Base-by-base conservation (phyloP, 768 basidiomycete genomes). In the Stropharia rugosoannulata region DNA sequence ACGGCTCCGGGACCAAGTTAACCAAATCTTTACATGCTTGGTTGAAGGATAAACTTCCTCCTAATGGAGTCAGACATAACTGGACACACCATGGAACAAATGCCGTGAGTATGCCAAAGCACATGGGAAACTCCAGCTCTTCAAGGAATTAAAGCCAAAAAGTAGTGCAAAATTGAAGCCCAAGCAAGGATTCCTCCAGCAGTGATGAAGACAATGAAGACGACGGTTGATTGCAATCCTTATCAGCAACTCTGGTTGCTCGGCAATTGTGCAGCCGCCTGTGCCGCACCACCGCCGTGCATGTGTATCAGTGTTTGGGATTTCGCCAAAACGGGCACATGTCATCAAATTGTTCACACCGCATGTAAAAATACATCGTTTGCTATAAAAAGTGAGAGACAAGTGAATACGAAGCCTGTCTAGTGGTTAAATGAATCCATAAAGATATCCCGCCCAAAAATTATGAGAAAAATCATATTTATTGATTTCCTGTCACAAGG, bases 231-330 rank as follows among this genome's bases (percentile, higher is more conserved):
- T 45, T 29, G n/a, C 6, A 19, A 45, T 10, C 22, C 29, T 25
- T 25, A 45, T 45, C 44, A 25, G 29, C 13, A 12, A 13, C 25
- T 22, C 15, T 45, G 44, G 25, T 45, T 12, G 19, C 44, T 25
- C 29, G 22, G 22, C 44, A 22, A 45, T 29, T 29, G 44, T n/a
- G n/a, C n/a, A n/a, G n/a, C n/a, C n/a, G n/a, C n/a, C n/a, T n/a
- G 22, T 18, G 19, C 44, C 22, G 44, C 29, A 29, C 44, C 19
- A 19, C 19, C 13, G 44, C 27, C 27, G 27, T 7, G 3, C 27
- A 29, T 45, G 44, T 45, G 44, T 45, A 45, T 45, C 44, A 45
- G 22, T 45, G 44, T 45, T 45, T 45, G 44, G 29, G 44, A 45
- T 22, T 22, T 12, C 13, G 18, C 44, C 13, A 45, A 45, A 45